Base-by-base conservation (phyloP, 139 green algal species). In the Picochlorum costavermella region DNA sequence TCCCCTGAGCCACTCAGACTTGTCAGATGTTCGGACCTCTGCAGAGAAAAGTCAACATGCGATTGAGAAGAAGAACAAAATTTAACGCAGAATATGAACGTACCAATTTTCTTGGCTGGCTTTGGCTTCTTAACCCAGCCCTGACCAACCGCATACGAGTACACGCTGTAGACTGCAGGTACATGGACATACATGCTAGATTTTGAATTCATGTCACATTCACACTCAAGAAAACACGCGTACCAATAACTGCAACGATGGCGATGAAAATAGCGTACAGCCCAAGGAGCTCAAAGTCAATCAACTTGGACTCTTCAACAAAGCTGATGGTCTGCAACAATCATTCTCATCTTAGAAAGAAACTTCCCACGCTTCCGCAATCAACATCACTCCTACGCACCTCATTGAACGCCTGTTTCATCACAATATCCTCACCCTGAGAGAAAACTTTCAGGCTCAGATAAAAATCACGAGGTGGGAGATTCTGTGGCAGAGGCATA, bases 271-370 rank as follows among this genome's bases (percentile, higher is more conserved):
- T 70, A 50, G 74, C n/a, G 29, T 65, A 74, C 12, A 78, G 60
- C 5, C 65, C 65, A 9, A 78, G 56, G 43, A 78, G 71, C 53
- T 78, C 57, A 8, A 58, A 44, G 36, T 78, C 71, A n/a, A 78
- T 53, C 46, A 58, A 50, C 23, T 30, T 74, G 43, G 65, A 29
- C 57, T 63, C 46, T 60, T 78, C 71, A 43, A 78, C 61, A 16
- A 78, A 31, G 48, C n/a, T 46, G 33, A 68, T 64, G 12, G 60
- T 68, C 48, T 63, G 13, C 13, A 49, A 49, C 12, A 61, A 44
- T 46, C 33, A 40, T 23, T 23, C 33, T 40, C 33, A 40, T 40
- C 9, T 8, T 11, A 8, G n/a, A 10, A 11, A 55, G 10, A 25
- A 55, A 10, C 17, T 6, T 23, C n/a, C n/a, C 48, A 55, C 6